Conservation (phyloP, 495 filamentous ascomycete species). For the Neurospora sublineolata region DNA sequence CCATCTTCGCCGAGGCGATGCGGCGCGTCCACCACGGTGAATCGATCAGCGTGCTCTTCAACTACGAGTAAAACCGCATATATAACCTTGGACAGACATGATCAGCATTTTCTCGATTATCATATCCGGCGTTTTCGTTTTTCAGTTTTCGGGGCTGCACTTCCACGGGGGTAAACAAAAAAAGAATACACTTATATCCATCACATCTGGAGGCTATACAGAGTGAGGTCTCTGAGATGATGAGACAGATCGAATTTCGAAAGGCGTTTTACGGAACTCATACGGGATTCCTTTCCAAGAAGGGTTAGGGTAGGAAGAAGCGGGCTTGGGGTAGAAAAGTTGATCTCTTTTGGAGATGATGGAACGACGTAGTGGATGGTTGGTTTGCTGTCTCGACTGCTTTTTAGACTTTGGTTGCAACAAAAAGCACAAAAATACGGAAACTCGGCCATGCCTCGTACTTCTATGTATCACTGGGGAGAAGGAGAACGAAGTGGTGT, state of each 20-base stretch:
- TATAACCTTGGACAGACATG: background rate
- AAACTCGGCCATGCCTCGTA: background rate
- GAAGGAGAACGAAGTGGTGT: background rate
- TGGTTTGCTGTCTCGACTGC: background rate
- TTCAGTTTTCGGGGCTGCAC: background rate
- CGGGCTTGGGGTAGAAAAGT: background rate
- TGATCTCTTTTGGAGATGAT: background rate
- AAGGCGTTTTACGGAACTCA: background rate
- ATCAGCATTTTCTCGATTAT: background rate
- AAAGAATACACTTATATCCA: background rate
- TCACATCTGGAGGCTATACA: background rate
- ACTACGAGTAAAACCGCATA: conserved; percentile 47
- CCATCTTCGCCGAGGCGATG: conserved; percentile 92
- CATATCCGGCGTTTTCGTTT: background rate
- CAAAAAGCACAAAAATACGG: background rate
- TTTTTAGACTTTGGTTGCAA: background rate
- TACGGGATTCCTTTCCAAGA: background rate
- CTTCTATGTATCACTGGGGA: background rate
- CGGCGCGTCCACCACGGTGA: conserved; percentile 94
- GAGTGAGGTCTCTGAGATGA: background rate
- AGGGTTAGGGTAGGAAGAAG: background rate
- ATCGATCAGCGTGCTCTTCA: conserved; percentile 90
- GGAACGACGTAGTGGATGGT: background rate
- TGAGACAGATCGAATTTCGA: background rate
- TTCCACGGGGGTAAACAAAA: background rate